Evolutionary conservation across 2,329 filamentous ascomycete genomes (phyloP).

Genomic region (Emergomyces pasteurianus): DNA sequence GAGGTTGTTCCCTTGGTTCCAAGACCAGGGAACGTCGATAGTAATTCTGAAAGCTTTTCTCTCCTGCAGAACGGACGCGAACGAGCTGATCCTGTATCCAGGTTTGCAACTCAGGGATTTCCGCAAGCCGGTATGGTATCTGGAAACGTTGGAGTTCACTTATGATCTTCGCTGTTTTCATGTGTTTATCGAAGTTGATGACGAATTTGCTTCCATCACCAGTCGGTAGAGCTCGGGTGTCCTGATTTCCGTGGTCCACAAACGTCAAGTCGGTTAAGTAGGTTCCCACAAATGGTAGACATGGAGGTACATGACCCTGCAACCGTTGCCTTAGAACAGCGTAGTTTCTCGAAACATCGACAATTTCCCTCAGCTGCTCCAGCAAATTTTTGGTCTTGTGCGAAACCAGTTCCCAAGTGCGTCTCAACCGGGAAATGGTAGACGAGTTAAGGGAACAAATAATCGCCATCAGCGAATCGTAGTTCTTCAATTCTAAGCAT

Average conservation of each 20-base stretch:
- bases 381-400: slow-evolving; percentile 70
- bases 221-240: slow-evolving; percentile 61
- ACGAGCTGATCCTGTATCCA: slow-evolving; percentile 79
- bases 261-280: slow-evolving; percentile 95
- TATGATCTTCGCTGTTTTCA: slow-evolving; percentile 87
- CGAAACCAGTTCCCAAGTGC: slow-evolving; percentile 84
- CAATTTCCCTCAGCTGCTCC: slow-evolving; percentile 66
- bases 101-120: slow-evolving; percentile 79
- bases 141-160: slow-evolving; percentile 93
- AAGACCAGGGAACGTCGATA: slow-evolving; percentile 77
- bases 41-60: slow-evolving; percentile 52
- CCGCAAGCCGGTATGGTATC: slow-evolving; percentile 72
- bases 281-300: slow-evolving; percentile 88
- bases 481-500: slow-evolving; percentile 84
- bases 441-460: slow-evolving; percentile 89
- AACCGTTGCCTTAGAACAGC: slow-evolving; percentile 72
- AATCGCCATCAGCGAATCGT: slow-evolving; percentile 93
- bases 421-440: slow-evolving; percentile 74
- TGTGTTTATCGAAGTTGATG: slow-evolving; percentile 97
- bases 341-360: slow-evolving; percentile 86
- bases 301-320: slow-evolving; percentile 77
- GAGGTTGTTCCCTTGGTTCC: slow-evolving; percentile 47
- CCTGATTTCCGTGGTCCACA: slow-evolving; percentile 84
- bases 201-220: slow-evolving; percentile 58
- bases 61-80: slow-evolving; percentile 55